Evolutionary conservation across 208 protist species (phyloP), one percentile per base, ranked within the genome.

Genomic region (Trypanosoma platydactyli): DNA sequence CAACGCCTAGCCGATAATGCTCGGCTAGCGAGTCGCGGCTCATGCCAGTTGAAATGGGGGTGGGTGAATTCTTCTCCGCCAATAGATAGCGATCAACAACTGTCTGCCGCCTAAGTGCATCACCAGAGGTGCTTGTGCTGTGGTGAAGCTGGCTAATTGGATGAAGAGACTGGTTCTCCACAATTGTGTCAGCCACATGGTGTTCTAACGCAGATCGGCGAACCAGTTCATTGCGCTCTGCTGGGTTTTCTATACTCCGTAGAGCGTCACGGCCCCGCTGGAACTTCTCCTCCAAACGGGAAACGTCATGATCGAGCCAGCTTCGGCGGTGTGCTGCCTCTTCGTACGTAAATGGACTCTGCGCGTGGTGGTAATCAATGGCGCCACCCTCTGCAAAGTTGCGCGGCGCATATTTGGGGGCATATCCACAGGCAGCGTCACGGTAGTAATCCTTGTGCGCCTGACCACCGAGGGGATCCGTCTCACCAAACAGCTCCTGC

Each of bases 401-500:
- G n/a, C 90, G 80, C 12, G 90, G 90, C 5, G 90, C 90, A 71
- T 94, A 96, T 67, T 89, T 81, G 27, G 90, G 87, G 12, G 58
- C 68, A 75, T 90, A 94, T 12, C 90, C 90, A 46, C 64, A 68
- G 5, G 79, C 71, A 0, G 87, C 81, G 63, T 95, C 90, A 5
- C 90, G 87, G 60, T 91, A 96, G 79, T 91, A 93, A 64, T 96
- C 90, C 73, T 87, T 89, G 75, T 92, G 87, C 9, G 76, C 79
- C 29, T 88, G 61, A 16, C 90, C 90, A n/a, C 83, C 83, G 3
- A 96, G 66, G 0, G 90, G 85, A 53, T 96, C 90, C 0, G 22
- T 55, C 35, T 91, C 83, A 38, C 71, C 45, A 50, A 91, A 81
- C 40, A 94, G 76, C 73, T 96, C 87, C n/a, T 69, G 68, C 60